Evolutionary conservation across 1,139 yeast species (phyloP), one percentile per base, ranked within the genome.

Genomic region (Candida tetrigidarum): DNA sequence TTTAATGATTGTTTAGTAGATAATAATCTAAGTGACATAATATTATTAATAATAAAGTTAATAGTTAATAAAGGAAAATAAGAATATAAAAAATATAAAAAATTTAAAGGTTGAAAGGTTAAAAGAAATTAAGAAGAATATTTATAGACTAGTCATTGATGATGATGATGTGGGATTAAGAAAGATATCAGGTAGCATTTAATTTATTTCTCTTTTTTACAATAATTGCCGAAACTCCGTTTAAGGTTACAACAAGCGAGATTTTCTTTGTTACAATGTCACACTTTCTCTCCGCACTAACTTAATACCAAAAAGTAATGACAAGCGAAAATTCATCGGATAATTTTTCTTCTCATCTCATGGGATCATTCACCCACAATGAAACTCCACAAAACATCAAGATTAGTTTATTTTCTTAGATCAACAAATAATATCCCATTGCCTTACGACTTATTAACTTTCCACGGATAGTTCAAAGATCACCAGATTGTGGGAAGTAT

Each of bases 1-100:
- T 32, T 32, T 32, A 32, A 32, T 4, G 36, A 32, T 20, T 32
- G 36, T 19, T 32, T 32, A 32, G 36, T 19, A 19, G 25, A 32
- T 19, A 32, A 19, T n/a, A 32, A 19, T 20, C 36, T 19, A 12
- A 32, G 36, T 12, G 36, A 32, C 36, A 32, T 30, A n/a, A 16
- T 19, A n/a, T n/a, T n/a, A n/a, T n/a, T n/a, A n/a, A n/a, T 32
- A 8, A 14, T 15, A 5, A 15, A n/a, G 5, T 12, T 14, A 14
- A 32, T 32, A 18, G 34, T 8, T 18, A 32, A 19, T 32, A 19
- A 19, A 32, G 5, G 15, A 11, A 19, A 32, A n/a, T n/a, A n/a
- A 32, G 22, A 19, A 19, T n/a, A 7, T 28, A 6, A 18, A 30
- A 18, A 16, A n/a, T 9, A n/a, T 5, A 20, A n/a, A 14, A 8